Conservation (phyloP, 352 stramenopile genomes). For the Globisporangium nagaii region DNA sequence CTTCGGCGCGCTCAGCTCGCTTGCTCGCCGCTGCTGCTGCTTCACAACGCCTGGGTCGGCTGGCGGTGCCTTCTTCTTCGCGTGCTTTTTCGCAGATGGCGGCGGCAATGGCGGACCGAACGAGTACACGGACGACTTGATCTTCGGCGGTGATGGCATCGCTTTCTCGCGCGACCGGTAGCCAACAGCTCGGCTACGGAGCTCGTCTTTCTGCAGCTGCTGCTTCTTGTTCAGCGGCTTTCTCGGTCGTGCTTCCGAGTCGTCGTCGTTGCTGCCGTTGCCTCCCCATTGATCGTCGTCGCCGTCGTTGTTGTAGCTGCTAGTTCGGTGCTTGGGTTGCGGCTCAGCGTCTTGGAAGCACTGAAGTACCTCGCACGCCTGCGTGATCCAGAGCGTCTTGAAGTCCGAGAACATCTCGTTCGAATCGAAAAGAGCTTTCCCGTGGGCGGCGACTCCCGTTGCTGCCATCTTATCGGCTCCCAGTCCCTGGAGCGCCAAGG, state of each 20-base stretch:
- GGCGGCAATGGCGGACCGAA: constrained; percentile 43
- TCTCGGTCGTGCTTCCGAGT: constrained; percentile 6
- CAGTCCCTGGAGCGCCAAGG: not conserved
- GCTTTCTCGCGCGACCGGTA: constrained; percentile 61
- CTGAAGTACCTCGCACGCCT: constrained; percentile 46
- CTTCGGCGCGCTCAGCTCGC: constrained; percentile 60
- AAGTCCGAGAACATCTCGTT: constrained; percentile 29
- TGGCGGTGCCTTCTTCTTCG: constrained; percentile 30
- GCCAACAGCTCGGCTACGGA: constrained; percentile 49
- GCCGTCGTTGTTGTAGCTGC: constrained; percentile 5
- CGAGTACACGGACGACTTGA: constrained; percentile 41
- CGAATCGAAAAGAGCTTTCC: constrained; percentile 39
- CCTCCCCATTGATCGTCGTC: constrained; percentile 16
- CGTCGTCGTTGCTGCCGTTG: constrained; percentile 13
- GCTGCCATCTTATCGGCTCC: not conserved
- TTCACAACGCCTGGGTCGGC: constrained; percentile 31
- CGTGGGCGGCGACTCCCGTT: not conserved
- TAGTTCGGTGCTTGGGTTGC: constrained; percentile 10
- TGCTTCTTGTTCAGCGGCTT: constrained; percentile 44
- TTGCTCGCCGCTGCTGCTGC: constrained; percentile 49
- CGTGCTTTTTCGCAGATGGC: constrained; percentile 23
- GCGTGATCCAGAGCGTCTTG: constrained; percentile 42
- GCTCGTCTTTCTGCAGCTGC: constrained; percentile 64
- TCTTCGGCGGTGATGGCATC: constrained; percentile 38
- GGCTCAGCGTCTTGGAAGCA: constrained; percentile 35